Conservation (phyloP, 1,284 basidiomycete genomes). For the Athelia psychrophila region DNA sequence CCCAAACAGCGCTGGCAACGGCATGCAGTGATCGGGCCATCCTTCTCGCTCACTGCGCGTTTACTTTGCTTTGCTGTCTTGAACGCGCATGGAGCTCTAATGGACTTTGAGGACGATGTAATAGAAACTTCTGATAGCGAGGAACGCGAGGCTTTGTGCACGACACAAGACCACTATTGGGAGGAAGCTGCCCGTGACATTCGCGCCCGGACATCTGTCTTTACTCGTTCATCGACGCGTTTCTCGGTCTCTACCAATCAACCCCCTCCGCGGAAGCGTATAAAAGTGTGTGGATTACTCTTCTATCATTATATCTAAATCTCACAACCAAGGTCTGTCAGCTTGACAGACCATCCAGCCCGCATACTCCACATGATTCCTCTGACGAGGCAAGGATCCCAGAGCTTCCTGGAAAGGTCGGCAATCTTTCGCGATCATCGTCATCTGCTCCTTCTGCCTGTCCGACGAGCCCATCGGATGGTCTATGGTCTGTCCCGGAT, state of each 20-base stretch:
- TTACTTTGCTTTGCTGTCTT: constrained; percentile 15
- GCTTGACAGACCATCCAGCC: not conserved
- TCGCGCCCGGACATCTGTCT: not conserved
- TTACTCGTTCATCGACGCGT: not conserved
- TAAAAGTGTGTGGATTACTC: constrained; percentile 22
- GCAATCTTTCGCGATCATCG: not conserved
- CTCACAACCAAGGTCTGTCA: not conserved
- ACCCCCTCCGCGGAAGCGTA: constrained; percentile 24
- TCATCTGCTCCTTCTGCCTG: not conserved
- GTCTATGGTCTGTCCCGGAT: not conserved
- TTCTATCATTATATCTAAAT: not conserved
- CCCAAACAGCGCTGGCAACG: too few species aligned
- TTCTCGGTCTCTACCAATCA: constrained; percentile 6
- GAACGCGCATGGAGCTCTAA: constrained; percentile 15
- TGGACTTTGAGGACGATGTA: constrained; percentile 29
- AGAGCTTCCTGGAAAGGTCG: not conserved
- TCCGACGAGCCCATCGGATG: constrained; percentile 1
- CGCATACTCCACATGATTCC: not conserved
- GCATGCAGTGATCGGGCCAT: too few species aligned
- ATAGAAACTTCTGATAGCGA: constrained; percentile 64
- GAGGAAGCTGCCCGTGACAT: not conserved
- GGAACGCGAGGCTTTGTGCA: constrained; percentile 41
- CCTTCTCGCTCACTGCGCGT: constrained; percentile 10
- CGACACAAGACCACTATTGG: constrained; percentile 4
- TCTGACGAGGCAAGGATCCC: not conserved